These are phyloP conservation scores for Eremothecium cymbalariae DNA, from an alignment of 1,139 yeast species.

Conservation along the genomic window DNA sequence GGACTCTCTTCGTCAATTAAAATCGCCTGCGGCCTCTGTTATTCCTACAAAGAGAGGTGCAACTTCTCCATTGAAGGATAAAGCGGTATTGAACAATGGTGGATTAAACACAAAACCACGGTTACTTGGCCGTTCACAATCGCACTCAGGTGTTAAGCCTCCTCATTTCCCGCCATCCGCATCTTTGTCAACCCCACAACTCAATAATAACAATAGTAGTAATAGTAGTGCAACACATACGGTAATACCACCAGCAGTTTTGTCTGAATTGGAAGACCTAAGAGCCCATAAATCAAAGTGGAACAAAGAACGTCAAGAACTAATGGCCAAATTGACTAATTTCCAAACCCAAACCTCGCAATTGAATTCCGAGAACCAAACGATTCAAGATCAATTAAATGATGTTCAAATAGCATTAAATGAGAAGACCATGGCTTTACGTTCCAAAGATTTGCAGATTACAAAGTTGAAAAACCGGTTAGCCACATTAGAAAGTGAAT, in stretches of 20 bases:
- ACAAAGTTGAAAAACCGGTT: conserved; percentile 20
- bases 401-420: conserved; percentile 16
- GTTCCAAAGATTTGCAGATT: conserved; percentile 21
- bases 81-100: not conserved
- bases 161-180: conserved; percentile 1
- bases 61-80: conserved; percentile 50
- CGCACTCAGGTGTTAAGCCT: not conserved
- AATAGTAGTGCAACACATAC: no score
- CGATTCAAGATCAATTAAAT: conserved; percentile 39
- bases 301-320: conserved; percentile 40
- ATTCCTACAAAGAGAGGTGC: conserved; percentile 61
- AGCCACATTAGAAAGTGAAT: conserved; percentile 16
- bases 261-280: conserved; percentile 45
- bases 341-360: conserved; percentile 16
- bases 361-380: conserved; percentile 34
- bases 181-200: not conserved
- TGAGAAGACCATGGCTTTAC: conserved; percentile 19
- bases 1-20: not conserved
- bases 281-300: conserved; percentile 47
- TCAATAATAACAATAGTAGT: not conserved
- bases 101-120: conserved; percentile 1
- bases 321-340: conserved; percentile 16
- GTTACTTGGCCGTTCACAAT: not conserved
- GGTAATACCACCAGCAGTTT: conserved; percentile 1
- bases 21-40: conserved; percentile 20